Evolutionary conservation across 1,284 basidiomycete genomes (phyloP), one percentile per base, ranked within the genome.

Genomic region (Puccinia polysora): DNA sequence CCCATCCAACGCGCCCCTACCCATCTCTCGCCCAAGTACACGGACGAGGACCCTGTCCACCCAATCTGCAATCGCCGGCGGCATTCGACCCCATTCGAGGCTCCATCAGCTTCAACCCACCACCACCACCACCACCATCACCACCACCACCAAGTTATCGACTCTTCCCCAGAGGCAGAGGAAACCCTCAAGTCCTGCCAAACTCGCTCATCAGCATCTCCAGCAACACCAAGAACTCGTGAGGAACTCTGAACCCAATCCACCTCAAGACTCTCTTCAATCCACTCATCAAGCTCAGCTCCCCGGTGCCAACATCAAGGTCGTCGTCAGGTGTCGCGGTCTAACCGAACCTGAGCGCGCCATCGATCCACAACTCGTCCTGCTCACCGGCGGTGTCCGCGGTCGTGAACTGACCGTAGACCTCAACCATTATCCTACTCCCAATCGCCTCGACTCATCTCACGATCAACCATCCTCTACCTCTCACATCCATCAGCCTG

Each of bases 381-480:
- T 73, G 1, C 25, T 65, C 43, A 73, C 70, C 25, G 70, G 70
- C 18, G 70, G 70, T 23, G 53, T 73, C 25, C 50, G 70, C 43
- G 70, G 70, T 12, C 62, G 52, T 20, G 70, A 73, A 58, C 36
- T 73, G 40, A 73, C 70, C n/a, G 70, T 73, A 30, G 60, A 64
- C 52, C 28, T 73, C 14, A 73, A 73, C 53, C 56, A 50, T 65
- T 38, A 64, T 52, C 67, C 55, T 12, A 40, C 56, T n/a, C n/a
- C n/a, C 30, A 32, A 32, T 30, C 15, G 23, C 30, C 14, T 32
- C 25, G 30, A 28, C 40, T 55, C 43, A 23, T 20, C 56, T 14
- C 45, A 40, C 5, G 59, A 62, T 36, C 50, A 59, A 49, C 38
- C 28, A n/a, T 20, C 36, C 36, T 28, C 32, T 20, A 38, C 18